Evolutionary conservation across 179 eudicot species (phyloP), one percentile per base, ranked within the genome.

Genomic region (Beta lomatogona): DNA sequence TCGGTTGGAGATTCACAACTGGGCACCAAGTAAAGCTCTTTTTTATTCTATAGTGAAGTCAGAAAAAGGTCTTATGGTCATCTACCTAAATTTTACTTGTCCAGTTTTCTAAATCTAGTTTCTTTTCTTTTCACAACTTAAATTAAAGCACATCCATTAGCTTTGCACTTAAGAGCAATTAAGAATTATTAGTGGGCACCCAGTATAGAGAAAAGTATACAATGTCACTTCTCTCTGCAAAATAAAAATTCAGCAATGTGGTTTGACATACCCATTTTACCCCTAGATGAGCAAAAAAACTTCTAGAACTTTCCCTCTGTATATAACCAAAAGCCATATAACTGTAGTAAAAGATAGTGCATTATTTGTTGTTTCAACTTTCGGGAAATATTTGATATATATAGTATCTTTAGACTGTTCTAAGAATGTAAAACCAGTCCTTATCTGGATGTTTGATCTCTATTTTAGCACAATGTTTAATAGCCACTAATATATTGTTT

Each of bases 401-500:
- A 50, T 31, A 8, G 6, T 48, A 0, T 57, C 21, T 45, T 46
- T 31, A 46, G 36, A 58, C 48, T 59, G 64, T 57, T 68, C 57
- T 67, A 57, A 50, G 28, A 22, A 78, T 46, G 73, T 69, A 45
- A 69, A 69, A 69, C 21, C 73, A 65, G 68, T 75, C 75, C 3
- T 44, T 80, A 28, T 53, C 54, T 45, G 45, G 46, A 60, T 6
- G 36, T 61, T 61, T 21, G 18, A 71, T 60, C 21, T 73, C 60
- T 80, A 60, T 50, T 50, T 72, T 11, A 65, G 59, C 65, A 53
- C 68, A 79, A 48, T 69, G 73, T 65, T 55, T 70, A 6, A 63
- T 75, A 67, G 65, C 82, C 86, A 77, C 80, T 59, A 19, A 68
- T 74, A 4, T 46, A 8, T 48, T 52, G 3, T 25, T 82, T 31